Base-by-base conservation (phyloP, 768 basidiomycete genomes). In the Rhodotorula taiwanensis region DNA sequence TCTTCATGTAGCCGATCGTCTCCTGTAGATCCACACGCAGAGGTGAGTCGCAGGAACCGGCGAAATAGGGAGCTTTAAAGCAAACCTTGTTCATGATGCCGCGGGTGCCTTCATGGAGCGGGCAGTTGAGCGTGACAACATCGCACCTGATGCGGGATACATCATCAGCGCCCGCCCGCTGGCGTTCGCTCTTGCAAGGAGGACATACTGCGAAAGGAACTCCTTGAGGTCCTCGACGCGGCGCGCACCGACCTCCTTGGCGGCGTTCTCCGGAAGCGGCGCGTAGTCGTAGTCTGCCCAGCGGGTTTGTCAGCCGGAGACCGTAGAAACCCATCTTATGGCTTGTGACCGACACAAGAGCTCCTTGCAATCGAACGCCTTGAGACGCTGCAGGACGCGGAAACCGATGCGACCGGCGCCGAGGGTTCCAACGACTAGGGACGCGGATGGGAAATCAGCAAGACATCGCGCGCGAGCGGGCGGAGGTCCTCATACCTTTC, bases 301-400 rank as follows among this genome's bases (percentile, higher is more conserved):
- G n/a, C n/a, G n/a, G n/a, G n/a, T n/a, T n/a, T n/a, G n/a, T 10
- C 36, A n/a, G 23, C 27, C 10, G 33, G 30, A 6, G 25, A 23
- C 52, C 2, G 34, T 13, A 45, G 21, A 23, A 23, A 13, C 21
- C 52, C 23, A 52, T 23, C 23, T 42, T 49, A 21, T 57, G 74
- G 49, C 70, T 83, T 83, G 82, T 62, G 79, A 60, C 59, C 23
- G 11, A 56, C 60, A 94, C 64, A 94, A 77, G 44, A 94, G 82
- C 73, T 93, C 88, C 76, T 91, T 91, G 81, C 83, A 84, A 78
- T 90, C 81, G 79, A 95, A 94, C 9, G 88, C 87, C 34, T 82
- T 71, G 47, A 90, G 79, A 60, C 88, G 84, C 75, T 89, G 84
- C 25, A 71, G 61, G 9, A 72, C 64, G 10, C 69, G 84, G 80